Evolutionary conservation across 805 yeast genomes (phyloP), one percentile per base, ranked within the genome.

Genomic region (Candida sonorensis): DNA sequence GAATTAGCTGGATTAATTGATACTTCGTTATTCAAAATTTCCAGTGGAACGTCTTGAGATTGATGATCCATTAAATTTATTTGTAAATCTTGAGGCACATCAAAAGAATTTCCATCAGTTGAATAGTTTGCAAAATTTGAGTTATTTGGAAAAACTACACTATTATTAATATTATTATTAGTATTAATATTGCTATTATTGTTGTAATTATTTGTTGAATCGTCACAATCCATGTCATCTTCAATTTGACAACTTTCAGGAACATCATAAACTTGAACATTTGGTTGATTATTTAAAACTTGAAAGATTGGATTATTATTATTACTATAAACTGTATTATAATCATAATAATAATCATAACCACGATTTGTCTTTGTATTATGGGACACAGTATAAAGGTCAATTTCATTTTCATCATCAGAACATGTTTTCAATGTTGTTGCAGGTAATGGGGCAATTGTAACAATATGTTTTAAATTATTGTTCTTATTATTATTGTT

Each of bases 391-490:
- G 78, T 72, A 50, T 78, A 48, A 30, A 36, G 64, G 36, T 73
- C 79, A 29, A 72, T 80, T 36, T 76, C 81, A 40, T 77, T 76
- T 34, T 70, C 74, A 37, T 72, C 78, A 33, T 72, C 77, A 7
- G 71, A 63, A 4, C 82, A 74, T 7, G 85, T 84, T 51, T 88
- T 87, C 34, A 90, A 69, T 0, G 85, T 77, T 0, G 97, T 87
- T 2, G 96, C 78, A 3, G 97, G 97, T 32, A 90, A 60, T 27
- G 76, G 64, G 23, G 85, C 86, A 41, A 88, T 87, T 9, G 85
- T 81, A 27, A 72, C 70, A 40, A 38, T 45, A 9, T 33, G 41
- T 29, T 32, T 37, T 23, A 27, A 42, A 10, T 10, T 27, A 14
- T 26, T 30, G 6, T 26, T 20, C 7, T 21, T 17, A 6, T 29